Percentiles rank a stretch among this genome's conserved stretches.
phyloP scores from a whole-genome alignment of 106 monocot genomes.

The Dendrobium nobile region DNA sequence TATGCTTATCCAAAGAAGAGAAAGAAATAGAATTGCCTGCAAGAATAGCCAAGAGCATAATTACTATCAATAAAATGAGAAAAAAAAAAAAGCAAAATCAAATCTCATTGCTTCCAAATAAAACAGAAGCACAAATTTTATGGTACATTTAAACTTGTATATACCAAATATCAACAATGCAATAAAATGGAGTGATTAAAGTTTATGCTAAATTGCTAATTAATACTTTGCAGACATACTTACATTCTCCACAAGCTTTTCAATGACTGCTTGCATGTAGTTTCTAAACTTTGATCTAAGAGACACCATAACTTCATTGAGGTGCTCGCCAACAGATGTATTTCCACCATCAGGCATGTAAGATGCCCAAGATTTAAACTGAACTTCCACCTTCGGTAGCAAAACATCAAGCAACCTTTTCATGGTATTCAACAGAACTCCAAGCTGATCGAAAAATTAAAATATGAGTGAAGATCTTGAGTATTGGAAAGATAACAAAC shows the following conservation, averaged over 20 bases:
- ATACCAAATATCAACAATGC: neutral
- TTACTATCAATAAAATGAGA: neutral
- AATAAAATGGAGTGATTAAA: neutral
- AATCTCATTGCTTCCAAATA: neutral
- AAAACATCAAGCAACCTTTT: slow-evolving; percentile 89
- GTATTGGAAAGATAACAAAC: neutral
- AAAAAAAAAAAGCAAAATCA: neutral
- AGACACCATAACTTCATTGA: slow-evolving; percentile 82
- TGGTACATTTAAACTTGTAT: neutral
- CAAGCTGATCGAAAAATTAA: slow-evolving; percentile 45
- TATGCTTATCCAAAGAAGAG: neutral
- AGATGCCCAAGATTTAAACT: slow-evolving; percentile 88
- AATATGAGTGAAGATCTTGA: neutral
- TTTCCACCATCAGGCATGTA: slow-evolving; percentile 76
- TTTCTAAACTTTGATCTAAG: slow-evolving; percentile 93
- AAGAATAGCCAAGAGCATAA: neutral
- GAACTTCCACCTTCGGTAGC: slow-evolving; percentile 70
- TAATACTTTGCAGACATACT: slow-evolving; percentile 18
- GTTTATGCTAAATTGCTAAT: neutral
- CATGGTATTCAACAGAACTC: slow-evolving; percentile 88
- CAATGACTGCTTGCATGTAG: slow-evolving; percentile 86
- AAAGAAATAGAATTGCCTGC: neutral
- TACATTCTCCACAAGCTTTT: slow-evolving; percentile 92
- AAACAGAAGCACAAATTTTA: neutral
- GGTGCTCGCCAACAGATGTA: slow-evolving; percentile 61